These are phyloP conservation scores for Rhynchosporium graminicola DNA, from an alignment of 2,329 filamentous ascomycete genomes.

Conservation along the genomic window DNA sequence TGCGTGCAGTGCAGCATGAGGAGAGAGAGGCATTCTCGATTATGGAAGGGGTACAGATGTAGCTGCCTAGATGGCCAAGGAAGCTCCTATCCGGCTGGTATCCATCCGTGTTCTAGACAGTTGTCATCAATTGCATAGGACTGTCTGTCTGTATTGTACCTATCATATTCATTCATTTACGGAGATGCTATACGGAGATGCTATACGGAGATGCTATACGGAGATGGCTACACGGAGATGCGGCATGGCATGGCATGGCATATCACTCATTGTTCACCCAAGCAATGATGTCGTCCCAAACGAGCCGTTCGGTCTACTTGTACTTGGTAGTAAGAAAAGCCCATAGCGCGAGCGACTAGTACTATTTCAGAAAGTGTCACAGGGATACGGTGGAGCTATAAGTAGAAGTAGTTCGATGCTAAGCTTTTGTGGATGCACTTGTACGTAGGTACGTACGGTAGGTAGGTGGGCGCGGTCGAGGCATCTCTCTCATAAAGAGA, in stretches of 20 bases:
- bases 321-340: not conserved
- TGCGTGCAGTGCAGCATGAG: too few species aligned
- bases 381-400: constrained; percentile 1
- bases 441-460: not conserved
- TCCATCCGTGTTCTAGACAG: not conserved
- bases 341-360: constrained; percentile 9
- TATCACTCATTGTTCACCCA: not conserved
- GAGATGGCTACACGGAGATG: too few species aligned
- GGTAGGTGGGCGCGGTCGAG: not conserved
- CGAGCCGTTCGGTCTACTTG: constrained; percentile 11
- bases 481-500: too few species aligned
- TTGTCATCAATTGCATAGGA: not conserved
- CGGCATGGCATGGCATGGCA: not conserved
- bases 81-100: not conserved
- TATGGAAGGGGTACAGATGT: too few species aligned
- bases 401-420: constrained; percentile 20
- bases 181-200: too few species aligned
- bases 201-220: too few species aligned
- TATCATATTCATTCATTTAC: too few species aligned
- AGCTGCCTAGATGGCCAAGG: not conserved
- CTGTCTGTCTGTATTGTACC: not conserved
- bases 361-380: not conserved
- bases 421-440: constrained; percentile 32
- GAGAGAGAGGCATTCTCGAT: too few species aligned
- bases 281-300: constrained; percentile 29